phyloP scores from a whole-genome alignment of 2,329 filamentous ascomycete species.

The Fusarium nanum region DNA sequence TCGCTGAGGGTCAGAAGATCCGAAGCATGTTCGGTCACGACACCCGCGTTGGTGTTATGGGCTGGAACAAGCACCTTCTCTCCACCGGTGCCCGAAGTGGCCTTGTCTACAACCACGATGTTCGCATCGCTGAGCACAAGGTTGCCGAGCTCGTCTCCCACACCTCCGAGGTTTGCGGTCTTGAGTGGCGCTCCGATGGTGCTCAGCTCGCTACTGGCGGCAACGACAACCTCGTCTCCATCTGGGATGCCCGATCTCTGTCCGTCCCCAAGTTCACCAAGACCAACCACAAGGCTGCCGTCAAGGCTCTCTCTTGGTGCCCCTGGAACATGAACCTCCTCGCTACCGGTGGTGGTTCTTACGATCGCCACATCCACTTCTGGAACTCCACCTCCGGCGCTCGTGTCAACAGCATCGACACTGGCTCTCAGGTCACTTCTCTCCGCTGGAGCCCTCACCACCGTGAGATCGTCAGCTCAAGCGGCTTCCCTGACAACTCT shows the following conservation, averaged over 20 bases:
- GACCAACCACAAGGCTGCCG: slow-evolving; percentile 98
- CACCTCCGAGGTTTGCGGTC: slow-evolving; percentile 96
- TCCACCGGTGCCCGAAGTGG: slow-evolving; percentile 95
- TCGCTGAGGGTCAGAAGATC: slow-evolving; percentile 92
- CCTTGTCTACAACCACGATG: slow-evolving; percentile 98
- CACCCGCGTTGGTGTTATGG: slow-evolving; percentile 96
- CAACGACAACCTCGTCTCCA: slow-evolving; percentile 98
- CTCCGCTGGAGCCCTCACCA: slow-evolving; percentile 97
- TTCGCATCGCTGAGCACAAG: slow-evolving; percentile 98
- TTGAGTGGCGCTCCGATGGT: slow-evolving; percentile 97
- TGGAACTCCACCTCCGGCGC: slow-evolving; percentile 99
- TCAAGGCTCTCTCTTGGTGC: slow-evolving; percentile 99
- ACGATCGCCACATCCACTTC: slow-evolving; percentile 99
- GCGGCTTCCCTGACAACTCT: slow-evolving; percentile 98
- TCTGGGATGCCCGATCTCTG: slow-evolving; percentile 97
- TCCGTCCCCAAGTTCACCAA: slow-evolving; percentile 98
- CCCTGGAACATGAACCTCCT: slow-evolving; percentile 98
- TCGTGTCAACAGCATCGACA: slow-evolving; percentile 98
- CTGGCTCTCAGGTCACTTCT: slow-evolving; percentile 95
- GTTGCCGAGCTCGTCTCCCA: slow-evolving; percentile 96
- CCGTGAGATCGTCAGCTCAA: slow-evolving; percentile 97
- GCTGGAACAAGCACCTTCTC: slow-evolving; percentile 98
- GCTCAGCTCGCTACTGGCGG: slow-evolving; percentile 96
- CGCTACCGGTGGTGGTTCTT: slow-evolving; percentile 93
- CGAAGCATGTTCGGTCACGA: slow-evolving; percentile 99